These are phyloP conservation scores for Ceratobasidium sp. DNA, from an alignment of 1,284 basidiomycete species.

Conservation along the genomic window DNA sequence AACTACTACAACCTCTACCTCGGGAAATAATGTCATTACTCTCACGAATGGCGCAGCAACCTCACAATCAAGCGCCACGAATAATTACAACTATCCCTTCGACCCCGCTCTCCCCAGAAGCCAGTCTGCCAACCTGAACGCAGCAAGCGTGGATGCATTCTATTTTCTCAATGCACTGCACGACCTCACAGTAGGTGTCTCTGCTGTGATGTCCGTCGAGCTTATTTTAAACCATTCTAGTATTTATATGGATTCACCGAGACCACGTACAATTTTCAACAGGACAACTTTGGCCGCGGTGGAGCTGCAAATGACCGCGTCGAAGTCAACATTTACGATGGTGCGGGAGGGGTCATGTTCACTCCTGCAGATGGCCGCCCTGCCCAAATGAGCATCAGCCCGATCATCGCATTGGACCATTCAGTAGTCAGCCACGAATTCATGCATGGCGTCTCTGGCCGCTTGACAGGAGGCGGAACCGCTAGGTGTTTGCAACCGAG, in stretches of 20 bases:
- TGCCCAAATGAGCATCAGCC: conserved; percentile 9
- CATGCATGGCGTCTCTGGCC: conserved; percentile 18
- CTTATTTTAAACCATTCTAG: too few species aligned
- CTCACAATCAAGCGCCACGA: too few species aligned
- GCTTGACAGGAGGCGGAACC: conserved; percentile 13
- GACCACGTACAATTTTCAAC: conserved; percentile 40
- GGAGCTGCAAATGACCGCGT: conserved; percentile 34
- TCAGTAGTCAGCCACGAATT: conserved; percentile 29
- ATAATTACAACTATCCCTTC: conserved; percentile 21
- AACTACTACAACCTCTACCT: not conserved
- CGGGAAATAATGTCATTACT: conserved; percentile 35
- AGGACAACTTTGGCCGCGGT: conserved; percentile 37
- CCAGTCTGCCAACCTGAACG: conserved; percentile 4
- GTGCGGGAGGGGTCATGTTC: too few species aligned
- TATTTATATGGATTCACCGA: conserved; percentile 39
- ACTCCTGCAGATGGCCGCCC: too few species aligned
- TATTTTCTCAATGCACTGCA: conserved; percentile 33
- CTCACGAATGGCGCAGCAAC: conserved; percentile 19
- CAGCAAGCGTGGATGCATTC: conserved; percentile 33
- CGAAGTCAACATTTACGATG: conserved; percentile 32
- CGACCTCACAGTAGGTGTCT: not conserved
- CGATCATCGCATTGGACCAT: conserved; percentile 16
- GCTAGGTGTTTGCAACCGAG: conserved; percentile 21
- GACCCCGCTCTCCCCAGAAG: not conserved
- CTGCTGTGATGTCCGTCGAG: too few species aligned